These are phyloP conservation scores for Exophiala xenobiotica DNA, from an alignment of 2,329 filamentous ascomycete genomes.

Conservation along the genomic window DNA sequence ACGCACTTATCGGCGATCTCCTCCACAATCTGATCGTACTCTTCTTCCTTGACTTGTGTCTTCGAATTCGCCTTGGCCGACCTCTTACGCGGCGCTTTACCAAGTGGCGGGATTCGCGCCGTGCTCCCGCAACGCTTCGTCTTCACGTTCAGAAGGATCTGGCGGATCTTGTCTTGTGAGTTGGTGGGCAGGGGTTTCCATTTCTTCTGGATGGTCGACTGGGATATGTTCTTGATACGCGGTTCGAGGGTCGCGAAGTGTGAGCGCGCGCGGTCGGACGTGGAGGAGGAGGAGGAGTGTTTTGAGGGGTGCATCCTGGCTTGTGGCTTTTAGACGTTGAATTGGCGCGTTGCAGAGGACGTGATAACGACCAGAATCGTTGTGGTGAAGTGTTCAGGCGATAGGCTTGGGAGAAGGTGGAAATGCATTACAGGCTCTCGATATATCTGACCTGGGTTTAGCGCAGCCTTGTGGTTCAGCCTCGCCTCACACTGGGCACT, in stretches of 20 bases:
- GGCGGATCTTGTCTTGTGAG: conserved; percentile 43
- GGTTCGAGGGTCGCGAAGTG: conserved; percentile 42
- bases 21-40: conserved; percentile 21
- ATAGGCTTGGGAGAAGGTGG: no score
- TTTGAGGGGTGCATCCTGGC: conserved; percentile 14
- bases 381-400: not conserved
- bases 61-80: not conserved
- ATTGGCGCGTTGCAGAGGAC: no score
- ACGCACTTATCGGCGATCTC: conserved; percentile 22
- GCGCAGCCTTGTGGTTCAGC: not conserved
- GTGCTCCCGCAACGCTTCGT: conserved; percentile 26
- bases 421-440: no score
- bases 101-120: conserved; percentile 12
- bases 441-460: not conserved
- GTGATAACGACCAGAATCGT: not conserved
- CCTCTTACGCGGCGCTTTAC: not conserved
- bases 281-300: not conserved
- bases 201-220: conserved; percentile 46
- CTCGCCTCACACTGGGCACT: not conserved
- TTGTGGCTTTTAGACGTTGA: no score
- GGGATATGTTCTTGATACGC: conserved; percentile 42
- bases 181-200: conserved; percentile 46
- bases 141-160: conserved; percentile 43
- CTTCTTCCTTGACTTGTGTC: conserved; percentile 14
- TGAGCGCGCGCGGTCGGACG: not conserved